These are phyloP conservation scores for Cymodocea nodosa DNA, from an alignment of 116 monocot genomes.

Conservation along the genomic window DNA sequence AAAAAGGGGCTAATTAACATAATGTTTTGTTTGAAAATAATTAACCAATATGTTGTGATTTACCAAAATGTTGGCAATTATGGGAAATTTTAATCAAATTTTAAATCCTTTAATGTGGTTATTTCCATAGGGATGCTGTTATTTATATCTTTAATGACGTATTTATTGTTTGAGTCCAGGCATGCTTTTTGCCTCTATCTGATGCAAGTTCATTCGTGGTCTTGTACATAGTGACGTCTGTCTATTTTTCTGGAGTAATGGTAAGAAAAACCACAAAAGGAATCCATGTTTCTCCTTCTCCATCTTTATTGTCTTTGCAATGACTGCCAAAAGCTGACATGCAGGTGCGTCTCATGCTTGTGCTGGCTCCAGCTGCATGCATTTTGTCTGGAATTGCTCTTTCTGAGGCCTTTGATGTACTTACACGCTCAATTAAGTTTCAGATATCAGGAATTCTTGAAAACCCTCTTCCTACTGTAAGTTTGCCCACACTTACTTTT, in stretches of 20 bases:
- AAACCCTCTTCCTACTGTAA: slow-evolving; percentile 30
- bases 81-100: too few species aligned
- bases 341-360: slow-evolving; percentile 98
- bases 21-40: too few species aligned
- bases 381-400: slow-evolving; percentile 95
- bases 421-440: slow-evolving; percentile 76
- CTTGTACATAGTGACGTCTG: slow-evolving; percentile 86
- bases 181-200: slow-evolving; percentile 86
- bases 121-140: background rate
- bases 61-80: too few species aligned
- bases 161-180: slow-evolving; percentile 23
- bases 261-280: slow-evolving; percentile 24
- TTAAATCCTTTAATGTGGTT: too few species aligned
- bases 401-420: slow-evolving; percentile 70
- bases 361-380: slow-evolving; percentile 94
- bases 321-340: slow-evolving; percentile 5
- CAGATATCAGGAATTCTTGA: slow-evolving; percentile 41
- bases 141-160: background rate
- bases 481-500: slow-evolving; percentile 1
- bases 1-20: too few species aligned
- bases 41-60: too few species aligned
- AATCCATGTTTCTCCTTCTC: background rate
- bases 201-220: slow-evolving; percentile 92
- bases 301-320: background rate
- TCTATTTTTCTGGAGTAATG: slow-evolving; percentile 99